phyloP scores from a whole-genome alignment of 2,329 filamentous ascomycete genomes.

The Lasiodiplodia gonubiensis region DNA sequence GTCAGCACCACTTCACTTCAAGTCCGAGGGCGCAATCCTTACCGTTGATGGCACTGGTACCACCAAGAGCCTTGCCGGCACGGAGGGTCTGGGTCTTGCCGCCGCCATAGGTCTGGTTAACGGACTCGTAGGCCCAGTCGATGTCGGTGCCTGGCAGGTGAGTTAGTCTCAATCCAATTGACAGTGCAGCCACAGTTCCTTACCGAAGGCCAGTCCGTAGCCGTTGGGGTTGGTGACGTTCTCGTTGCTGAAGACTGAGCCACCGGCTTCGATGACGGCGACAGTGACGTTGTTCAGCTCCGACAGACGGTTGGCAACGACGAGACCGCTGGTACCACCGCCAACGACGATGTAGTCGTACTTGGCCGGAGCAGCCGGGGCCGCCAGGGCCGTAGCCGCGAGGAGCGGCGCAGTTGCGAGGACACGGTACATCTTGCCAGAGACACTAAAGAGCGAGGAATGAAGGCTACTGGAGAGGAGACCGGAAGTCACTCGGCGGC shows the following conservation, averaged over 20 bases:
- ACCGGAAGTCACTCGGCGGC: neutral
- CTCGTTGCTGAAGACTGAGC: conserved; percentile 38
- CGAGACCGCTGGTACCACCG: conserved; percentile 37
- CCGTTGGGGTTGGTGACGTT: conserved; percentile 39
- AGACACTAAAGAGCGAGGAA: neutral
- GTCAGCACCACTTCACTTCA: neutral
- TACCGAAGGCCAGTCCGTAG: conserved; percentile 35
- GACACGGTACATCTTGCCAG: conserved; percentile 23
- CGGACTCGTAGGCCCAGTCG: conserved; percentile 50
- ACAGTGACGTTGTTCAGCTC: conserved; percentile 37
- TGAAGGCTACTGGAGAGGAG: neutral
- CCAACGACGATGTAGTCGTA: conserved; percentile 39
- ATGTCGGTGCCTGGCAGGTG: conserved; percentile 36
- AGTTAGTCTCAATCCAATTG: neutral
- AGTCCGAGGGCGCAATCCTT: neutral
- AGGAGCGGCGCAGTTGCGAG: conserved; percentile 23
- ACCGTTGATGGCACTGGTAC: conserved; percentile 52
- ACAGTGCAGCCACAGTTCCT: neutral
- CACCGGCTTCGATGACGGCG: conserved; percentile 43
- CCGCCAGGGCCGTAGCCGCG: conserved; percentile 27
- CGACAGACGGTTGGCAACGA: conserved; percentile 39
- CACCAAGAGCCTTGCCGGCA: conserved; percentile 52
- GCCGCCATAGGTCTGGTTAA: conserved; percentile 45
- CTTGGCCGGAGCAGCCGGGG: conserved; percentile 27
- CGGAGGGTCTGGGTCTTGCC: conserved; percentile 26